Percentiles rank a stretch among this genome's conserved stretches.
These are phyloP conservation scores for Trypanosoma boissoni DNA, from an alignment of 208 protist species.

Conservation along the genomic window DNA sequence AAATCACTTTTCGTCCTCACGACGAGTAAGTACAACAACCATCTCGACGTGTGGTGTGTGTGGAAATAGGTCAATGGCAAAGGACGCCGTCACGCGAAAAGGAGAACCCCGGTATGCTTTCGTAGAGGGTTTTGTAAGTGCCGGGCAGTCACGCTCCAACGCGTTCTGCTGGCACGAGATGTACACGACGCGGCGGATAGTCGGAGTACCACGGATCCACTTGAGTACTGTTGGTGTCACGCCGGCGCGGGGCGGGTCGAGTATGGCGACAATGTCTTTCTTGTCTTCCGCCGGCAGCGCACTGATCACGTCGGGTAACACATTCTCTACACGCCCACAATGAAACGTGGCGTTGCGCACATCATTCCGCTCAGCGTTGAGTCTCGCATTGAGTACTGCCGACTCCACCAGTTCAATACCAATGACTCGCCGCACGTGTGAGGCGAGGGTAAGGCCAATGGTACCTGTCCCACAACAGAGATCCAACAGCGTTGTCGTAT, in stretches of 20 bases:
- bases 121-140: constrained; percentile 70
- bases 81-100: constrained; percentile 81
- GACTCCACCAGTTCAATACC: constrained; percentile 92
- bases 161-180: constrained; percentile 95
- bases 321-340: constrained; percentile 90
- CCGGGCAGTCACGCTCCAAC: constrained; percentile 82
- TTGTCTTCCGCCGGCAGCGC: constrained; percentile 37
- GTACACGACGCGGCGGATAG: constrained; percentile 92
- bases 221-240: constrained; percentile 89
- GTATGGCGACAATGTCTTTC: constrained; percentile 77
- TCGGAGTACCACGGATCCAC: constrained; percentile 84
- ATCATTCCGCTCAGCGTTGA: constrained; percentile 85
- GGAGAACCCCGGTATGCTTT: constrained; percentile 75
- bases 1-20: constrained; percentile 7
- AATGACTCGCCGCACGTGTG: constrained; percentile 84
- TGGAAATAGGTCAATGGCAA: constrained; percentile 95
- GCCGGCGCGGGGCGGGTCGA: constrained; percentile 90
- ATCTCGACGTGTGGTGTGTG: constrained; percentile 95
- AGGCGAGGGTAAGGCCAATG: constrained; percentile 88
- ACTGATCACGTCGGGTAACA: constrained; percentile 67
- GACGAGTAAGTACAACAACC: constrained; percentile 84
- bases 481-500: constrained; percentile 88
- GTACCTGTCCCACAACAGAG: constrained; percentile 96
- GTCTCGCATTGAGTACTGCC: constrained; percentile 82
- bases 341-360: constrained; percentile 89